A percentile compares a stretch with the other conserved stretches of the same genome.
These are phyloP conservation scores for Diplodia corticola DNA, from an alignment of 2,329 filamentous ascomycete genomes.

Conservation along the genomic window DNA sequence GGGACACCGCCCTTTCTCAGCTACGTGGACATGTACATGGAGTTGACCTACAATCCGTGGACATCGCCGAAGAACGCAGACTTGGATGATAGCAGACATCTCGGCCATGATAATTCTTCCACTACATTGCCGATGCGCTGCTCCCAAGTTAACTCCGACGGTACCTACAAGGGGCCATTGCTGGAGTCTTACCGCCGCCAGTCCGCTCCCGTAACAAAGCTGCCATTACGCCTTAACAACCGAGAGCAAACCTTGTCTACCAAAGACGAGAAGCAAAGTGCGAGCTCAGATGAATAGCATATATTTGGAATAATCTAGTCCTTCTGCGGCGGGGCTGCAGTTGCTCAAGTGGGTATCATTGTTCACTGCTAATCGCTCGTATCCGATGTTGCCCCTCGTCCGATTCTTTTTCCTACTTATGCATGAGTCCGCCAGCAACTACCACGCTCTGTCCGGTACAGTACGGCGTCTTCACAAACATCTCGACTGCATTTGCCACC, in stretches of 20 bases:
- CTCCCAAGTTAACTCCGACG: neutral
- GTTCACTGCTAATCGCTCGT: neutral
- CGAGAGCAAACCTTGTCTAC: neutral
- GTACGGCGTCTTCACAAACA: slow-evolving; percentile 32
- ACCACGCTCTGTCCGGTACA: slow-evolving; percentile 32
- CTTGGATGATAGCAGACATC: no score
- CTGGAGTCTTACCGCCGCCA: neutral
- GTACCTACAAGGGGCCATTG: neutral
- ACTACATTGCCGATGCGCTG: no score
- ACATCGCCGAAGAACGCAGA: neutral
- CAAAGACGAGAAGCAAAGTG: neutral
- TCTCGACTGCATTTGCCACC: slow-evolving; percentile 31
- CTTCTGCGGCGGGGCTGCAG: neutral
- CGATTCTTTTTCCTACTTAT: slow-evolving; percentile 26
- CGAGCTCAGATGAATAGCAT: neutral
- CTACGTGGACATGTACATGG: neutral
- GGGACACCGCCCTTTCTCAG: neutral
- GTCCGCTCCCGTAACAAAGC: neutral
- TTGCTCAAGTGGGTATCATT: neutral
- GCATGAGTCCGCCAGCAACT: slow-evolving; percentile 32
- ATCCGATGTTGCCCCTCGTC: neutral
- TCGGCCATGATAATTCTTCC: neutral
- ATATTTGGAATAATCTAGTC: neutral
- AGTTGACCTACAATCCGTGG: slow-evolving; percentile 9
- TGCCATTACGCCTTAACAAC: neutral